These are phyloP conservation scores for Polygonum aviculare DNA, from an alignment of 148 eudicot genomes.

Conservation along the genomic window DNA sequence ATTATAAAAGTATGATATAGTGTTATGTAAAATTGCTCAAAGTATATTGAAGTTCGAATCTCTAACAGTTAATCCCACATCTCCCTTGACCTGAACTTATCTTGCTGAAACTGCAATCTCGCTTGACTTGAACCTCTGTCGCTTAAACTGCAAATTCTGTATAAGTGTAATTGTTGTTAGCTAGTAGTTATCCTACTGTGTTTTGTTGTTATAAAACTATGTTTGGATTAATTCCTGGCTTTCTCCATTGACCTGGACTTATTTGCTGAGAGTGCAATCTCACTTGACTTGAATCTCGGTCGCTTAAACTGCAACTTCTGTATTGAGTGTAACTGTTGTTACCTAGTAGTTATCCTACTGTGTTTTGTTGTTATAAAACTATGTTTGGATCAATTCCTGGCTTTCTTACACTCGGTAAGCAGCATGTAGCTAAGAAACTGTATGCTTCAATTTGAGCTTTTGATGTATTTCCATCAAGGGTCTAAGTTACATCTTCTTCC, in stretches of 20 bases:
- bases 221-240: not conserved
- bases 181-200: not conserved
- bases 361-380: not conserved
- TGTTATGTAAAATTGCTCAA: not conserved
- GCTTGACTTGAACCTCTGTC: too few relatives aligned
- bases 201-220: not conserved
- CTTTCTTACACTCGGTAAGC: not conserved
- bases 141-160: not conserved
- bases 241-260: not conserved
- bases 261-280: not conserved
- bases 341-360: not conserved
- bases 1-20: not conserved
- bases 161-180: not conserved
- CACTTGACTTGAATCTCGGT: too few relatives aligned
- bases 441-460: not conserved
- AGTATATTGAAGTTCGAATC: not conserved
- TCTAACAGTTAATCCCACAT: not conserved
- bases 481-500: conserved; percentile 8
- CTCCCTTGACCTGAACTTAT: not conserved
- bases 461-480: not conserved
- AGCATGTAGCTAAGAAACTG: not conserved
- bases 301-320: not conserved
- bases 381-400: not conserved
- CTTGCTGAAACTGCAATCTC: not conserved
- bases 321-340: not conserved